Evolutionary conservation across 2,329 filamentous ascomycete species (phyloP).

Genomic region (Penicillium aurantiogriseum): DNA sequence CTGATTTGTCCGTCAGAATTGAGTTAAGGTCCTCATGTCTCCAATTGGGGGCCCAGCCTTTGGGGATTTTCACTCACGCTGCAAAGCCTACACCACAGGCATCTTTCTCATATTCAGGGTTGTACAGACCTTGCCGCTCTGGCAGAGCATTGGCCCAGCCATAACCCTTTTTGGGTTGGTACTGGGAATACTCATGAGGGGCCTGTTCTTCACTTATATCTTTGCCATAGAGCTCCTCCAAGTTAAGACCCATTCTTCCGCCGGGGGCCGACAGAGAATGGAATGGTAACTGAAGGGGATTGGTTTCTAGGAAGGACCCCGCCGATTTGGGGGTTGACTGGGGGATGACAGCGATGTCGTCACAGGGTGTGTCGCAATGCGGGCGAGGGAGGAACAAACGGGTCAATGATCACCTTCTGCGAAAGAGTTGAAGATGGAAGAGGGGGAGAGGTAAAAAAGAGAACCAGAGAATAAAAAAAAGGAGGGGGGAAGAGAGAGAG

Average conservation of each 20-base stretch:
- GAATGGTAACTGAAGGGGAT: slow-evolving; percentile 20
- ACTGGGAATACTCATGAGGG: slow-evolving; percentile 51
- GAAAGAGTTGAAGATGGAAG: slow-evolving; percentile 6
- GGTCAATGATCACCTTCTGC: slow-evolving; percentile 22
- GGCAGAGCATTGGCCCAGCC: slow-evolving; percentile 94
- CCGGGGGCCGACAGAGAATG: slow-evolving; percentile 43
- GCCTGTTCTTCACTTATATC: slow-evolving; percentile 46
- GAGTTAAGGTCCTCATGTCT: slow-evolving; percentile 1
- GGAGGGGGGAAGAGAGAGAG: slow-evolving; percentile 13
- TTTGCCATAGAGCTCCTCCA: slow-evolving; percentile 50
- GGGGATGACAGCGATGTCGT: slow-evolving; percentile 23
- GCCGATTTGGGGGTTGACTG: slow-evolving; percentile 14
- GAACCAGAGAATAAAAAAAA: slow-evolving; percentile 9
- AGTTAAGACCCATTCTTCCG: slow-evolving; percentile 53
- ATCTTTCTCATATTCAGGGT: slow-evolving; percentile 96
- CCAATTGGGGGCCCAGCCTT: neutral
- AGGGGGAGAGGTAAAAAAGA: slow-evolving; percentile 5
- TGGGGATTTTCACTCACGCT: slow-evolving; percentile 62
- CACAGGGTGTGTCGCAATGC: slow-evolving; percentile 27
- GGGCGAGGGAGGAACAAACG: slow-evolving; percentile 9
- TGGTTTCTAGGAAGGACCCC: slow-evolving; percentile 19
- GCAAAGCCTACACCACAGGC: slow-evolving; percentile 98
- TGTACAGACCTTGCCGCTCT: slow-evolving; percentile 97
- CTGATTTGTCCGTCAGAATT: slow-evolving; percentile 46
- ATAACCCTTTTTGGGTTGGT: slow-evolving; percentile 63